Conservation (phyloP, 164 flowering plant genomes). For the Litsea cubeba region DNA sequence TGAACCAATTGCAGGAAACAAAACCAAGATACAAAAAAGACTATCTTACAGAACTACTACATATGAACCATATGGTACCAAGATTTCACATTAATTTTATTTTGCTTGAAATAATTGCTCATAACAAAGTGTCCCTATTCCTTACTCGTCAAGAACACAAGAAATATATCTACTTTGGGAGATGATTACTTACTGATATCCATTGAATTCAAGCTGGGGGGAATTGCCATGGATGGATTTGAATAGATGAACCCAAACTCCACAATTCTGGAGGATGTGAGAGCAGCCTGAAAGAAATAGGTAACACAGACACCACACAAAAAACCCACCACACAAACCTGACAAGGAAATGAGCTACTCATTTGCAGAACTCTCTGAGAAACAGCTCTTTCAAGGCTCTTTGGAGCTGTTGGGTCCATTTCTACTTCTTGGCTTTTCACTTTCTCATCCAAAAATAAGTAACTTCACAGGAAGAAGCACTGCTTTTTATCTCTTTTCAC, state of each 20-base stretch:
- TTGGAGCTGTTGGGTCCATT: constrained; percentile 22
- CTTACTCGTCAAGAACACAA: neutral
- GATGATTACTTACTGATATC: constrained; percentile 35
- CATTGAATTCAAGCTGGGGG: constrained; percentile 33
- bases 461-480: constrained; percentile 1
- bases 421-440: neutral
- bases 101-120: neutral
- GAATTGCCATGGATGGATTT: constrained; percentile 21
- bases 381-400: constrained; percentile 65
- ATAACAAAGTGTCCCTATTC: neutral
- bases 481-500: neutral
- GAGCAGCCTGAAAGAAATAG: constrained; percentile 56
- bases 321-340: constrained; percentile 81
- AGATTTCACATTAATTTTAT: no score
- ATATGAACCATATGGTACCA: no score
- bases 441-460: constrained; percentile 8
- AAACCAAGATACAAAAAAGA: neutral
- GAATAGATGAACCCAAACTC: constrained; percentile 35
- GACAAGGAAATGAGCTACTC: constrained; percentile 81
- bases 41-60: neutral
- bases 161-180: neutral
- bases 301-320: constrained; percentile 80
- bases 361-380: constrained; percentile 80
- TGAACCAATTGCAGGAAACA: no score
- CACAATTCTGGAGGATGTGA: constrained; percentile 47